Evolutionary conservation across 306 rosid genomes (phyloP), one percentile per base, ranked within the genome.

Genomic region (Inga laurina): DNA sequence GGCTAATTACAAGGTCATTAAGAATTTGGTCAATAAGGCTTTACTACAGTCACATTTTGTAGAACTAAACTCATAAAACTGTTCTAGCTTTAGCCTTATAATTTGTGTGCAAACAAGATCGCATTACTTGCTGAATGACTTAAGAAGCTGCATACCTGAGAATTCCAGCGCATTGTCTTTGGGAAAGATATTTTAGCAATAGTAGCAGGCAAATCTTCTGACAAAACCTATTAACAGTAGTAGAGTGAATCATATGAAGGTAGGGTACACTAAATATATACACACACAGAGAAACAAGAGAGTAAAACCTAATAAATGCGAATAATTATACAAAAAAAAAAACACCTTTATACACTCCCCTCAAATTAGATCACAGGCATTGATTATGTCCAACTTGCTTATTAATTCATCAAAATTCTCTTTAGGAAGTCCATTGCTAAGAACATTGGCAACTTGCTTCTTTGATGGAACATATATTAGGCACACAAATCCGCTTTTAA

Each of bases 81-180:
- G 46, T 71, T 68, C 34, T 30, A 45, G 21, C 19, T 61, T 64
- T 10, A 46, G 79, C 45, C 74, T 57, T 66, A 27, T 32, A 44
- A 79, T 76, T 54, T 46, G 75, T 56, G 43, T 27, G 69, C 41
- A 48, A 75, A 77, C 59, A 67, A 10, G 41, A 48, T 59, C 71
- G 59, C 44, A 54, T 59, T 51, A 41, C 44, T 45, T 46, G 66
- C 8, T 62, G 32, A 79, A 35, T 72, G 59, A 48, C 62, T 49
- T 68, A 52, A 83, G 65, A 59, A 79, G 59, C 75, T 79, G 64
- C 84, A 39, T 82, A 95, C 98, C 94, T 93, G 93, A 80, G 97
- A 92, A 76, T 92, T 95, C 98, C 98, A 95, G n/a, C 91, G 93
- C 98, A 95, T 93, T 81, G 97, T 90, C 94, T 95, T 95, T 39